A percentile compares a stretch with the other conserved stretches of the same genome.
Conservation (phyloP, 352 stramenopile genomes). For the Phytophthora podocarpi region DNA sequence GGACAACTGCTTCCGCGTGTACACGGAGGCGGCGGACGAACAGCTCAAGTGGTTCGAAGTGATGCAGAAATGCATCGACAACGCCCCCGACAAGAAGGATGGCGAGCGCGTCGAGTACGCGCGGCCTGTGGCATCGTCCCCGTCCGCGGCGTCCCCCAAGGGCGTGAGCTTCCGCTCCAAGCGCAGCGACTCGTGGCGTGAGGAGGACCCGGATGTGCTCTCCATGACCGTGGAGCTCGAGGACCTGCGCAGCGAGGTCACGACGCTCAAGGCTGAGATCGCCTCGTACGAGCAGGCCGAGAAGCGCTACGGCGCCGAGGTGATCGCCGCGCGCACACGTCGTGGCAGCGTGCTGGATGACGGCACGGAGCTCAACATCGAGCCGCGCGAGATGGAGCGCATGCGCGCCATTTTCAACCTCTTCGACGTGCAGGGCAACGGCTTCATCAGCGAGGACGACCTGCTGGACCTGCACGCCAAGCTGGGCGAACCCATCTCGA, state of each 20-base stretch:
- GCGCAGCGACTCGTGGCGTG: conserved; percentile 78
- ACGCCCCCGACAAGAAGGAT: conserved; percentile 68
- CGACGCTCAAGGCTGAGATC: conserved; percentile 72
- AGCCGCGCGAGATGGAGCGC: conserved; percentile 84
- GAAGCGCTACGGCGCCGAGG: conserved; percentile 73
- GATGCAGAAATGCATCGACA: conserved; percentile 78
- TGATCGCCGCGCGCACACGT: conserved; percentile 52
- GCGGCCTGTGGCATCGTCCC: conserved; percentile 72
- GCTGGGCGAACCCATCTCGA: conserved; percentile 81
- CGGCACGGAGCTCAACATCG: conserved; percentile 78
- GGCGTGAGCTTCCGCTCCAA: conserved; percentile 46
- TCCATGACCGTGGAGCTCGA: conserved; percentile 72
- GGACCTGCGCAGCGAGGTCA: conserved; percentile 75
- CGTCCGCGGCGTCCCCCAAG: conserved; percentile 62
- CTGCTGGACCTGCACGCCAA: conserved; percentile 82
- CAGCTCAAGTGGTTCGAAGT: conserved; percentile 66
- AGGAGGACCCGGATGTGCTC: conserved; percentile 75
- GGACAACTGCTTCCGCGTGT: conserved; percentile 87
- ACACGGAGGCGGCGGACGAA: conserved; percentile 77
- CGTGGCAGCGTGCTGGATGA: conserved; percentile 79
- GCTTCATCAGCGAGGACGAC: conserved; percentile 80
- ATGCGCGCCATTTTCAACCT: conserved; percentile 87
- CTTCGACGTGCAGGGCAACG: conserved; percentile 82
- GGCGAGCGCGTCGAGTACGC: conserved; percentile 66
- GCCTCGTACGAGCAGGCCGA: conserved; percentile 80